phyloP scores from a whole-genome alignment of 352 stramenopile genomes.

The Globisporangium paroecandrum region DNA sequence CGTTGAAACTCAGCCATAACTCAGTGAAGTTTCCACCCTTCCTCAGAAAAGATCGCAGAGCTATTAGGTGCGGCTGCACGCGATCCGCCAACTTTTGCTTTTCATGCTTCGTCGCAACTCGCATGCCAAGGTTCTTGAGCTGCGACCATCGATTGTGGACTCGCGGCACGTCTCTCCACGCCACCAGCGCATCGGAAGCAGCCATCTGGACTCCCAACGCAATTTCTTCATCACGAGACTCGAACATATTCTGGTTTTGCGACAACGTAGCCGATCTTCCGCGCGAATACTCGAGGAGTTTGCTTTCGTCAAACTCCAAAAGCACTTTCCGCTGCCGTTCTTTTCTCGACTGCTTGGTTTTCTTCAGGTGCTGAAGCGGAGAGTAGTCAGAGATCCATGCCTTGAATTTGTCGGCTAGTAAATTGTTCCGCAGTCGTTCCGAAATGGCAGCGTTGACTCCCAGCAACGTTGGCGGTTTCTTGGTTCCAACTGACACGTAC shows the following conservation, averaged over 20 bases:
- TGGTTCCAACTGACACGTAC: slow-evolving; percentile 26
- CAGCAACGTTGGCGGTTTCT: slow-evolving; percentile 19
- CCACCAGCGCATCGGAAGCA: slow-evolving; percentile 44
- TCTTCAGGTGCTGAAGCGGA: slow-evolving; percentile 30
- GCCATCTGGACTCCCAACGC: slow-evolving; percentile 44
- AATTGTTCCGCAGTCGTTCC: slow-evolving; percentile 29
- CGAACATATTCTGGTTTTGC: slow-evolving; percentile 6
- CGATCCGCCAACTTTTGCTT: slow-evolving; percentile 34
- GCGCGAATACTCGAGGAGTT: slow-evolving; percentile 23
- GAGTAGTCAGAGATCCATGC: slow-evolving; percentile 43
- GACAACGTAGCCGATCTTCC: slow-evolving; percentile 20
- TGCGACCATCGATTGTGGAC: slow-evolving; percentile 26
- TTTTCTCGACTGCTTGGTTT: slow-evolving; percentile 30
- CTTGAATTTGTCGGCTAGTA: slow-evolving; percentile 45
- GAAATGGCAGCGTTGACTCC: slow-evolving; percentile 39
- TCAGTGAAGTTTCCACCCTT: slow-evolving; percentile 10
- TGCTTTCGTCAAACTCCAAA: slow-evolving; percentile 38
- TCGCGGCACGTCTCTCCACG: slow-evolving; percentile 34
- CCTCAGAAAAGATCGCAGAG: slow-evolving; percentile 22
- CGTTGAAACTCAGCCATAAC: slow-evolving; percentile 42
- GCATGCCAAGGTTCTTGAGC: slow-evolving; percentile 18
- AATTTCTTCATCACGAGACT: slow-evolving; percentile 38
- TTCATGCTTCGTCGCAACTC: slow-evolving; percentile 26
- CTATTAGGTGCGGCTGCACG: slow-evolving; percentile 39
- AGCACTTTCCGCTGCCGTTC: slow-evolving; percentile 38